A percentile compares a stretch with the other conserved stretches of the same genome.
Evolutionary conservation across 352 stramenopile genomes (phyloP).

Genomic region (Pythium insidiosum): DNA sequence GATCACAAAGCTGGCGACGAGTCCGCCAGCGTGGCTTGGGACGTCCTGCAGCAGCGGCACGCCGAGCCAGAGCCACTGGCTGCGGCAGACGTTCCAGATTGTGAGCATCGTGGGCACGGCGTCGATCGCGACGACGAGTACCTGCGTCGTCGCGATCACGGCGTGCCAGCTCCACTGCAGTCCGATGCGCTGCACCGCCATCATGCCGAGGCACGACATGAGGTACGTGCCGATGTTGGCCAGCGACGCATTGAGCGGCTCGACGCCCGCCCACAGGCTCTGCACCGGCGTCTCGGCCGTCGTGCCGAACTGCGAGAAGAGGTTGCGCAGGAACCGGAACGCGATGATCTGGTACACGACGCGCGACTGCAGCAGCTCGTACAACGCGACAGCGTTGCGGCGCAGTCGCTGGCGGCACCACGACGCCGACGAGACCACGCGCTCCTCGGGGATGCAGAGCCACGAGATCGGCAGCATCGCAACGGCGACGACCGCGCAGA

Average conservation of each 20-base stretch:
- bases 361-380: slow-evolving; percentile 40
- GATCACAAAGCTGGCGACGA: slow-evolving; percentile 37
- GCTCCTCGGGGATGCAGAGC: slow-evolving; percentile 44
- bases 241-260: slow-evolving; percentile 47
- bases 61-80: slow-evolving; percentile 66
- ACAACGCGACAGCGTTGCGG: slow-evolving; percentile 23
- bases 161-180: slow-evolving; percentile 49
- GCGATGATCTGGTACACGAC: slow-evolving; percentile 22
- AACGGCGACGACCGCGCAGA: slow-evolving; percentile 25
- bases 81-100: slow-evolving; percentile 61
- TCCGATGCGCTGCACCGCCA: slow-evolving; percentile 29
- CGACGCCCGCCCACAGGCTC: slow-evolving; percentile 42
- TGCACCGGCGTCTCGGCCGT: slow-evolving; percentile 39
- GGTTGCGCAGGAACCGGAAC: slow-evolving; percentile 20
- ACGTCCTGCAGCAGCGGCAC: slow-evolving; percentile 43
- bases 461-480: slow-evolving; percentile 27
- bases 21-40: slow-evolving; percentile 34
- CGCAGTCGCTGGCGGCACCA: too few species aligned
- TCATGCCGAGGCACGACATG: slow-evolving; percentile 30
- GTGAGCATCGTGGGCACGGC: slow-evolving; percentile 41
- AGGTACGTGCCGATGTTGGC: slow-evolving; percentile 32
- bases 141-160: slow-evolving; percentile 28
- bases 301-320: slow-evolving; percentile 36
- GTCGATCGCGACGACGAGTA: slow-evolving; percentile 39
- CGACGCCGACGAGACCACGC: slow-evolving; percentile 11